Evolutionary conservation across 176 grass and related monocot species (phyloP).

Genomic region (Paspalum vaginatum): DNA sequence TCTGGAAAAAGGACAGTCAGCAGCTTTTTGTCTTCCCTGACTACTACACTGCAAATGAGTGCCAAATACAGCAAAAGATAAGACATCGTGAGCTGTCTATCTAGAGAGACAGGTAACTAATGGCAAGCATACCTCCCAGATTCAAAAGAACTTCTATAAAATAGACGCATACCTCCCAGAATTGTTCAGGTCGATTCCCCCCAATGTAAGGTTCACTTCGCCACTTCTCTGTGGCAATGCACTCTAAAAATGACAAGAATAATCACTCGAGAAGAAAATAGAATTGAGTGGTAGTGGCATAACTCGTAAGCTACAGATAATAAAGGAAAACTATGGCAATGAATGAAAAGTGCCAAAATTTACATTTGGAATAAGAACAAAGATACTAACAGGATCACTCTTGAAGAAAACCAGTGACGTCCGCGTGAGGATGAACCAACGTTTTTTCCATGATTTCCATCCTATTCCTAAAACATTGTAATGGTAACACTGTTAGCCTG

Average conservation of each 20-base stretch:
- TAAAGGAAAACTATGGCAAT: conserved; percentile 17
- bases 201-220: conserved; percentile 92
- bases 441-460: conserved; percentile 99
- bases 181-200: conserved; percentile 99
- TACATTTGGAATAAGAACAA: conserved; percentile 20
- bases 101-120: conserved; percentile 21
- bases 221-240: conserved; percentile 84
- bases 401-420: conserved; percentile 99
- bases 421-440: conserved; percentile 98
- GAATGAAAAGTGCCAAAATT: neutral
- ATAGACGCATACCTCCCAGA: conserved; percentile 79
- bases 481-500: neutral
- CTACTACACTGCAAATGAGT: conserved; percentile 76
- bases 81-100: conserved; percentile 20
- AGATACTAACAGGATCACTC: conserved; percentile 90
- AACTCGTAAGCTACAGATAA: conserved; percentile 13
- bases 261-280: conserved; percentile 33
- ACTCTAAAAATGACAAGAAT: conserved; percentile 67
- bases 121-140: conserved; percentile 13
- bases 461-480: conserved; percentile 75
- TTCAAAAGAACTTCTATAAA: neutral
- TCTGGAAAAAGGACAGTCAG: conserved; percentile 99
- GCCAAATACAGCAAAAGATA: conserved; percentile 21
- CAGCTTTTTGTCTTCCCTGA: conserved; percentile 97
- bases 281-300: neutral